Evolutionary conservation across 2,329 filamentous ascomycete genomes (phyloP).

Genomic region (Botryotinia calthae): DNA sequence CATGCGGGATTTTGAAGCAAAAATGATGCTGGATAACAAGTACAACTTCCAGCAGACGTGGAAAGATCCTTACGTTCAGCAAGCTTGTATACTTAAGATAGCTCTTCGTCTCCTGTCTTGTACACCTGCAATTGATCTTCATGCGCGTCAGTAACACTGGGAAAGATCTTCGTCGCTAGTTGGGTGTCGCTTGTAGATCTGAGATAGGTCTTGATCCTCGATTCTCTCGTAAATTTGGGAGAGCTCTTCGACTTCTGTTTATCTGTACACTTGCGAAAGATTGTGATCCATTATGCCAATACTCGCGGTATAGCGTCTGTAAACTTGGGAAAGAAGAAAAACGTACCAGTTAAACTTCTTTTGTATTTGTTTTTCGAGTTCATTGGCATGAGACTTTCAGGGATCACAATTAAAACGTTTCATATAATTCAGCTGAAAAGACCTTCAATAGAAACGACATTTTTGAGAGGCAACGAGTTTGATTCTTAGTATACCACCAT

Average conservation of each 20-base stretch:
- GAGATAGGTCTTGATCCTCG: not conserved
- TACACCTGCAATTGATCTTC: not conserved
- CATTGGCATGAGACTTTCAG: not conserved
- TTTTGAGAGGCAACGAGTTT: not conserved
- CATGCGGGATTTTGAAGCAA: not conserved
- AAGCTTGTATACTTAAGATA: not conserved
- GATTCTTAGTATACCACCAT: not conserved
- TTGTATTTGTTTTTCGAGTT: not conserved
- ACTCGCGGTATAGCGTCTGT: too few species aligned
- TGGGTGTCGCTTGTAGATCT: not conserved
- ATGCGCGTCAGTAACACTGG: not conserved
- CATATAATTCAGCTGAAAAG: fast-evolving
- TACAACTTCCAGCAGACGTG: not conserved
- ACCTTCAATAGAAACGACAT: not conserved
- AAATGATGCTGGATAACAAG: not conserved
- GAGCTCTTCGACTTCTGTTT: not conserved
- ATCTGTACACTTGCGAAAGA: too few species aligned
- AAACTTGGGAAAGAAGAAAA: not conserved
- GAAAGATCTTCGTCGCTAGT: not conserved
- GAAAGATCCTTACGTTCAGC: not conserved
- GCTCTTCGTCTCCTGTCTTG: too few species aligned
- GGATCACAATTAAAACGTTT: not conserved
- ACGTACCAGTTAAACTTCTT: not conserved
- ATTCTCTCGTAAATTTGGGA: not conserved
- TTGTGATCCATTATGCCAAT: too few species aligned